Percentiles rank a stretch among this genome's conserved stretches.
Conservation (phyloP, 1,284 basidiomycete genomes). For the Pseudozyma pruni region DNA sequence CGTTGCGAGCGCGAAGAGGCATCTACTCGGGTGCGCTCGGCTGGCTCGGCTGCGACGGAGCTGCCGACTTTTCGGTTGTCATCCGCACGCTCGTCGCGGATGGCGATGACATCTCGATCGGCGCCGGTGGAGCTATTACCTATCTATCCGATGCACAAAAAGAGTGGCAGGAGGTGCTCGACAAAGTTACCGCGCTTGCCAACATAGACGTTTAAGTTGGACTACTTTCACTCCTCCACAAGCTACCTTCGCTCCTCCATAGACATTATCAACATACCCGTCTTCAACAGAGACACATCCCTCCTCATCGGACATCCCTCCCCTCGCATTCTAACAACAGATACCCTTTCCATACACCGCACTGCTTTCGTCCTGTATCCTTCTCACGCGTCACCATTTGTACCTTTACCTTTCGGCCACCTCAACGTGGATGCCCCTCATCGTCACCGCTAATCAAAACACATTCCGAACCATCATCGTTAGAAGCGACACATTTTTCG, state of each 20-base stretch:
- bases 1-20: conserved; percentile 70
- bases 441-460: background rate
- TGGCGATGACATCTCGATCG: conserved; percentile 74
- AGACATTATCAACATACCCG: too few species aligned
- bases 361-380: background rate
- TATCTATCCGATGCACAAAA: conserved; percentile 84
- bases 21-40: conserved; percentile 88
- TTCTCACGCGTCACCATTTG: conserved; percentile 3
- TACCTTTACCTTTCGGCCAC: background rate
- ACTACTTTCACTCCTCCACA: too few species aligned
- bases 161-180: conserved; percentile 94
- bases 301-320: background rate
- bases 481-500: conserved; percentile 6
- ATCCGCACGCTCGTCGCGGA: conserved; percentile 91
- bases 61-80: conserved; percentile 92
- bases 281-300: conserved; percentile 15
- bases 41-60: conserved; percentile 88
- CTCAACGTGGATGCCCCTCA: conserved; percentile 9
- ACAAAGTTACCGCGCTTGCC: conserved; percentile 72
- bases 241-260: background rate
- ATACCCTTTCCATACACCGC: background rate
- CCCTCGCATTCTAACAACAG: conserved; percentile 12
- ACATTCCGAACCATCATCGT: background rate
- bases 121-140: conserved; percentile 95
- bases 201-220: conserved; percentile 29